Conservation (phyloP, 2,329 filamentous ascomycete species). For the Microsporum canis region DNA sequence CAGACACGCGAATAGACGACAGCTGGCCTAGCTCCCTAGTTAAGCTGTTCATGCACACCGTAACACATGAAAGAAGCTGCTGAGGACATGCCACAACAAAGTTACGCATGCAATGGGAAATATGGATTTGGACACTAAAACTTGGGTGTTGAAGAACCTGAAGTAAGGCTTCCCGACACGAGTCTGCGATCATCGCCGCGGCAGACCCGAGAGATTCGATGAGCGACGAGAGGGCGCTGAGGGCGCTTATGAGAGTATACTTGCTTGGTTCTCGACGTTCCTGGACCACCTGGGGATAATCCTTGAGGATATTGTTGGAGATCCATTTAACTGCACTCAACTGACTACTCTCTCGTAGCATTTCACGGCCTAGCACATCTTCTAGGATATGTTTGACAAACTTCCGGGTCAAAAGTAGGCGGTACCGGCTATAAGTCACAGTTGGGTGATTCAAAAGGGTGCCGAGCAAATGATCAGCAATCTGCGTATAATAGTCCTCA, state of each 20-base stretch:
- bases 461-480: constrained; percentile 67
- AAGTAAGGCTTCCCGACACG: constrained; percentile 73
- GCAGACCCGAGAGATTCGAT: constrained; percentile 74
- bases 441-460: constrained; percentile 68
- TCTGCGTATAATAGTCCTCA: constrained; percentile 67
- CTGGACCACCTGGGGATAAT: constrained; percentile 81
- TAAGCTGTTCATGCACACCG: constrained; percentile 93
- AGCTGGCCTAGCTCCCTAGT: constrained; percentile 74
- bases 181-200: constrained; percentile 64
- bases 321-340: constrained; percentile 68
- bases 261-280: constrained; percentile 84
- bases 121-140: constrained; percentile 88
- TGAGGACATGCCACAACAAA: constrained; percentile 88
- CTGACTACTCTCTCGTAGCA: constrained; percentile 83
- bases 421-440: constrained; percentile 75
- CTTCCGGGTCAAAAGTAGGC: constrained; percentile 70
- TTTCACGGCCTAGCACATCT: constrained; percentile 65
- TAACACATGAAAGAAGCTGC: constrained; percentile 79
- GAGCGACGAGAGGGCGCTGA: constrained; percentile 69
- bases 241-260: constrained; percentile 63
- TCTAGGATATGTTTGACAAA: constrained; percentile 77
- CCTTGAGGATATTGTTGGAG: constrained; percentile 81
- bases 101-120: constrained; percentile 71
- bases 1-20: constrained; percentile 61
- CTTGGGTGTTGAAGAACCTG: constrained; percentile 90